Conservation (phyloP, 1,139 yeast species). For the Zhuliangozyma blackwelliae region DNA sequence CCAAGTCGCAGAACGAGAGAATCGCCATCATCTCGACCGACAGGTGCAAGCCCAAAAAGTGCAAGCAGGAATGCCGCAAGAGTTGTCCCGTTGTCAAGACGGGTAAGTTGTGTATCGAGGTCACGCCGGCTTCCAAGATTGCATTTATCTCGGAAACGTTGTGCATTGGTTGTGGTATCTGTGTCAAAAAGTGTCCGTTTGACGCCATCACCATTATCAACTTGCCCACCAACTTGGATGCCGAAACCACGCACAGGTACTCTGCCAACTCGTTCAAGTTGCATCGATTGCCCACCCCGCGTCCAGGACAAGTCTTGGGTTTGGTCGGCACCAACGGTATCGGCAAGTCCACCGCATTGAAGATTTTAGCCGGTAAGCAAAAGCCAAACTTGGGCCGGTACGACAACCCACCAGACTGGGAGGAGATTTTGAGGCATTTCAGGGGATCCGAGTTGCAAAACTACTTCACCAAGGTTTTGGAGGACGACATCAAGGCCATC, state of each 20-base stretch:
- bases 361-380: constrained; percentile 96
- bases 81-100: constrained; percentile 97
- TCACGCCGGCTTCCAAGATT: constrained; percentile 81
- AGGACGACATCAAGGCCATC: constrained; percentile 89
- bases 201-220: constrained; percentile 95
- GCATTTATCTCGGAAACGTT: constrained; percentile 93
- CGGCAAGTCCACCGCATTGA: constrained; percentile 97
- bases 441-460: constrained; percentile 97
- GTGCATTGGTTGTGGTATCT: constrained; percentile 99
- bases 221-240: constrained; percentile 89
- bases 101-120: constrained; percentile 96
- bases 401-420: constrained; percentile 98
- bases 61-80: constrained; percentile 96
- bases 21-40: constrained; percentile 92
- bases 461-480: constrained; percentile 88
- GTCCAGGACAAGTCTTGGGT: constrained; percentile 98
- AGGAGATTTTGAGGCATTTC: constrained; percentile 81
- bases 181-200: constrained; percentile 97
- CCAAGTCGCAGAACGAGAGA: constrained; percentile 69
- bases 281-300: constrained; percentile 95
- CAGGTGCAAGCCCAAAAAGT: constrained; percentile 95
- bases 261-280: constrained; percentile 96
- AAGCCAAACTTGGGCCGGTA: constrained; percentile 92
- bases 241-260: constrained; percentile 92
- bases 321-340: constrained; percentile 99